phyloP scores from a whole-genome alignment of 495 filamentous ascomycete species.

The Jackrogersella multiformis region DNA sequence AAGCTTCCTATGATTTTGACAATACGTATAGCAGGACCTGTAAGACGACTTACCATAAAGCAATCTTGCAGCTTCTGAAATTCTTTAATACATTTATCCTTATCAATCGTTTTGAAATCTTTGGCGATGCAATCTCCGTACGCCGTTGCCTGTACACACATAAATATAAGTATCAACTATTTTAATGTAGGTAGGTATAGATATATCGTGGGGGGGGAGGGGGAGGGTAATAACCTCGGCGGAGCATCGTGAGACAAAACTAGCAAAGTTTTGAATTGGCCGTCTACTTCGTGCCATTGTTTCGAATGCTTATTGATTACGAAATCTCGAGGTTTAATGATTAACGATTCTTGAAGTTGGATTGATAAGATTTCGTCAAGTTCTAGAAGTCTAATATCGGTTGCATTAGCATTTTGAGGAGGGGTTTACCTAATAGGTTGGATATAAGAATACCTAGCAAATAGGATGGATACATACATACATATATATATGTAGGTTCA shows the following conservation, averaged over 20 bases:
- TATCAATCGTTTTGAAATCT: slow-evolving; percentile 90
- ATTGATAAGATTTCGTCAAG: background rate
- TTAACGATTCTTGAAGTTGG: background rate
- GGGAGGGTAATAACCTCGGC: slow-evolving; percentile 67
- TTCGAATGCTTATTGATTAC: background rate
- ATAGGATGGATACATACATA: too few relatives aligned
- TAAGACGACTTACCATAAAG: slow-evolving; percentile 70
- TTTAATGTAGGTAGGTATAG: background rate
- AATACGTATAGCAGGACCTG: background rate
- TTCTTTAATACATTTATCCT: slow-evolving; percentile 88
- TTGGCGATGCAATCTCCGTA: slow-evolving; percentile 94
- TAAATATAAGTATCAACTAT: slow-evolving; percentile 2
- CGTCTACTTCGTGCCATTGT: slow-evolving; percentile 59
- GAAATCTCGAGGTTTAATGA: background rate
- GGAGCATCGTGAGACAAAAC: slow-evolving; percentile 83
- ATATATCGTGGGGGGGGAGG: background rate
- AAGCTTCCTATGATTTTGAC: slow-evolving; percentile 2
- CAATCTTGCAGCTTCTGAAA: slow-evolving; percentile 91
- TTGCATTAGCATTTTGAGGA: too few relatives aligned
- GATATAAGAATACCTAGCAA: too few relatives aligned
- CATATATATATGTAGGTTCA: background rate
- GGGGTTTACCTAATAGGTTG: too few relatives aligned
- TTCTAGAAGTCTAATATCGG: too few relatives aligned
- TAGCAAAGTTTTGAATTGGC: slow-evolving; percentile 90
- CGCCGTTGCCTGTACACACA: slow-evolving; percentile 68